phyloP scores from a whole-genome alignment of 257 asterid genomes.

The Solanum chilense region DNA sequence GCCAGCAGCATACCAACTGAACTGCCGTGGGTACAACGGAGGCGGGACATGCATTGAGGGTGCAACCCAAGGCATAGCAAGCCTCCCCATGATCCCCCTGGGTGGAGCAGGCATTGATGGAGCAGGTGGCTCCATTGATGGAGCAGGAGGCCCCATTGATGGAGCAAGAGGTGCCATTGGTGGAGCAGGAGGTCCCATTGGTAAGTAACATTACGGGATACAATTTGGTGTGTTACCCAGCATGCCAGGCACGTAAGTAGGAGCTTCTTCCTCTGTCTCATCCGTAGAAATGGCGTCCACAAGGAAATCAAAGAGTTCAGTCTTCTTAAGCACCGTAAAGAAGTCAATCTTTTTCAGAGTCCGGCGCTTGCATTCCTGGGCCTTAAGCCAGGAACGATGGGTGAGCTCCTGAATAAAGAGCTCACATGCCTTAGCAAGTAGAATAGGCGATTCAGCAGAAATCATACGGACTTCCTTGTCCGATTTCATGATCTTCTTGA shows the following conservation, averaged over 20 bases:
- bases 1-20: conserved; percentile 54
- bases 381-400: conserved; percentile 80
- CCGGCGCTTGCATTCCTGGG: conserved; percentile 80
- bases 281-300: conserved; percentile 71
- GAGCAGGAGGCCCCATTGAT: too few species aligned
- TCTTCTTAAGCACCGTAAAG: conserved; percentile 70
- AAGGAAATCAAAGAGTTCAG: conserved; percentile 66
- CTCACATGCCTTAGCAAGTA: conserved; percentile 88
- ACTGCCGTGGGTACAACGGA: conserved; percentile 64
- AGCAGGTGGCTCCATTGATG: neutral
- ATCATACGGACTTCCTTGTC: conserved; percentile 49
- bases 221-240: conserved; percentile 31
- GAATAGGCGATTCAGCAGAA: conserved; percentile 80
- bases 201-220: conserved; percentile 57
- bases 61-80: conserved; percentile 34
- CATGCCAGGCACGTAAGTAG: conserved; percentile 14
- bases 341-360: conserved; percentile 76
- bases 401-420: conserved; percentile 86
- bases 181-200: neutral
- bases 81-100: conserved; percentile 53
- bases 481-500: conserved; percentile 85
- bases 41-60: conserved; percentile 45
- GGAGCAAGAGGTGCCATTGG: neutral
- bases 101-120: conserved; percentile 22
- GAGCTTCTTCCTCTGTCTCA: conserved; percentile 60